Base-by-base conservation (phyloP, 257 asterid genomes). In the Echites panduratus region DNA sequence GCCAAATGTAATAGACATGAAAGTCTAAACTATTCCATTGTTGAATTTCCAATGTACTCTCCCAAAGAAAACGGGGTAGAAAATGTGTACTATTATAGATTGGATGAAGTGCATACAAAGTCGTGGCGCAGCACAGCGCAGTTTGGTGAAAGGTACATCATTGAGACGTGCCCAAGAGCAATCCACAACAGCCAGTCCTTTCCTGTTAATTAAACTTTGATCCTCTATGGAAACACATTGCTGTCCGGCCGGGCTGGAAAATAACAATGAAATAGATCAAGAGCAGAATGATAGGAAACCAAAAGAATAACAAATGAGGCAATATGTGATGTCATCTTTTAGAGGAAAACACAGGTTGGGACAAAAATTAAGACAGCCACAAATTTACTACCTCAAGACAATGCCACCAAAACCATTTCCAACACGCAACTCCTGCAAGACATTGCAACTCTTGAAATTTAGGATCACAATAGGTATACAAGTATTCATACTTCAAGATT, bases 141-240 rank as follows among this genome's bases (percentile, higher is more conserved):
- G 85, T 86, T 91, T 94, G 79, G 99, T 66, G 79, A 94, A 94
- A 78, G 99, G 99, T 73, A 94, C 99, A 72, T 94, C 99, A 26
- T 85, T 90, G 22, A 94, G 84, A 32, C 99, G 96, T 14, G 97
- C 98, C 99, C 99, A 94, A 11, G 99, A 94, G 82, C 99, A 94
- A 78, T 94, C 99, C 7, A 94, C 99, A 26, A 94, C 99, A 79
- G 96, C 97, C 58, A 94, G 82, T 32, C 99, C 99, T 82, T 85
- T 90, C 80, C 79, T 82, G 62, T 86, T 87, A 66, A 94, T 88
- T 69, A 94, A 80, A 53, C 74, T 85, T 78, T 74, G 90, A 81
- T 94, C 99, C 81, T 90, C 97, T 70, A 85, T 88, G 63, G 99
- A 94, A 80, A 94, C 92, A 44, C 99, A 94, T 72, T 88, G 97